These are phyloP conservation scores for Trichoderma simmonsii DNA, from an alignment of 2,329 filamentous ascomycete species.

Conservation along the genomic window DNA sequence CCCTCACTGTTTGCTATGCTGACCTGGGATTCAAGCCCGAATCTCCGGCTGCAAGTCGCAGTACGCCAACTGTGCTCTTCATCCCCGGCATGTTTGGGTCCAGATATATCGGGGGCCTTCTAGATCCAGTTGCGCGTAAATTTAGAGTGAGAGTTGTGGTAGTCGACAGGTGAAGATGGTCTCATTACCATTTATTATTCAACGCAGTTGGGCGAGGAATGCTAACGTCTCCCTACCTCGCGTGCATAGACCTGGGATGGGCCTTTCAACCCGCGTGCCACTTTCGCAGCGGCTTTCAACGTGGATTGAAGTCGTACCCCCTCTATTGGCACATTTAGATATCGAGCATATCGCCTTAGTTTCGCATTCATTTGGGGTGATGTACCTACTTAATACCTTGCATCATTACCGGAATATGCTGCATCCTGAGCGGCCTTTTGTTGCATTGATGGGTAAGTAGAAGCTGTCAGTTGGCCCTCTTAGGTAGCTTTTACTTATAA, in stretches of 20 bases:
- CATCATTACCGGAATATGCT: background rate
- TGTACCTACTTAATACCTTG: background rate
- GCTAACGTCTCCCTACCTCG: background rate
- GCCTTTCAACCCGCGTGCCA: background rate
- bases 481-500: background rate
- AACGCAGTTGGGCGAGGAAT: background rate
- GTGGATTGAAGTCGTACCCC: background rate
- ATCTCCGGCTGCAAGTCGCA: background rate
- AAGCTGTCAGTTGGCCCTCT: background rate
- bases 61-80: background rate
- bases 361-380: background rate
- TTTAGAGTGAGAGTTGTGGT: background rate
- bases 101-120: background rate
- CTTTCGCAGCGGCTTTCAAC: background rate
- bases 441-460: background rate
- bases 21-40: background rate
- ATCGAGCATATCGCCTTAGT: background rate
- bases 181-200: no score
- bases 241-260: background rate
- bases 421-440: background rate
- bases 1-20: background rate
- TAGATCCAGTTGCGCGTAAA: background rate
- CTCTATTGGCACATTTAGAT: background rate
- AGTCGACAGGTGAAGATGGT: background rate
- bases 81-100: constrained; percentile 11